Conservation (phyloP, 169 alveolate genomes). For the Plasmodium reichenowi region DNA sequence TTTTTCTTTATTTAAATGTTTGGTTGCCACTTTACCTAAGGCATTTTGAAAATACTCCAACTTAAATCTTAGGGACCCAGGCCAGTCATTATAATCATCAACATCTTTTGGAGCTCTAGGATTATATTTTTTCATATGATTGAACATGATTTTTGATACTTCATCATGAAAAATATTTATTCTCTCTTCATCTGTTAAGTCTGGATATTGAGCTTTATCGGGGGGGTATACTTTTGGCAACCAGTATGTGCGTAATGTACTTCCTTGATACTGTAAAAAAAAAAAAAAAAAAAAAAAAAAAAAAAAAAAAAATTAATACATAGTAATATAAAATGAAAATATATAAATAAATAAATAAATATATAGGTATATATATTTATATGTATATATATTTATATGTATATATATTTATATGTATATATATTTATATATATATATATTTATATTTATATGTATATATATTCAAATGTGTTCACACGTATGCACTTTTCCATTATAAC, state of each 20-base stretch:
- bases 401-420: too few relatives aligned
- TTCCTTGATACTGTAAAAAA: slow-evolving; percentile 29
- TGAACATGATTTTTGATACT: slow-evolving; percentile 68
- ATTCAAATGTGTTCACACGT: too few relatives aligned
- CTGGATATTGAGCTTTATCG: slow-evolving; percentile 22
- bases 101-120: slow-evolving; percentile 62
- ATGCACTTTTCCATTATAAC: too few relatives aligned
- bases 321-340: background rate
- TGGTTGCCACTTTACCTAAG: slow-evolving; percentile 37
- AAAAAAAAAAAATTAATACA: too few relatives aligned
- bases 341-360: too few relatives aligned
- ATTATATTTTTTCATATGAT: slow-evolving; percentile 61
- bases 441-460: too few relatives aligned
- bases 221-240: slow-evolving; percentile 68
- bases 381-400: too few relatives aligned
- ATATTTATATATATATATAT: too few relatives aligned
- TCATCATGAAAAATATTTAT: slow-evolving; percentile 62
- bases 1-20: slow-evolving; percentile 38
- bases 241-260: slow-evolving; percentile 38
- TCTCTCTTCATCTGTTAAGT: slow-evolving; percentile 43
- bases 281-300: background rate
- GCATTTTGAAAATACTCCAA: slow-evolving; percentile 40
- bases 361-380: background rate
- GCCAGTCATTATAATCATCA: slow-evolving; percentile 75
- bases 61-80: slow-evolving; percentile 63